Percentiles rank a stretch among this genome's conserved stretches.
Conservation (phyloP, 1,139 yeast species). For the Geotrichum reessii region DNA sequence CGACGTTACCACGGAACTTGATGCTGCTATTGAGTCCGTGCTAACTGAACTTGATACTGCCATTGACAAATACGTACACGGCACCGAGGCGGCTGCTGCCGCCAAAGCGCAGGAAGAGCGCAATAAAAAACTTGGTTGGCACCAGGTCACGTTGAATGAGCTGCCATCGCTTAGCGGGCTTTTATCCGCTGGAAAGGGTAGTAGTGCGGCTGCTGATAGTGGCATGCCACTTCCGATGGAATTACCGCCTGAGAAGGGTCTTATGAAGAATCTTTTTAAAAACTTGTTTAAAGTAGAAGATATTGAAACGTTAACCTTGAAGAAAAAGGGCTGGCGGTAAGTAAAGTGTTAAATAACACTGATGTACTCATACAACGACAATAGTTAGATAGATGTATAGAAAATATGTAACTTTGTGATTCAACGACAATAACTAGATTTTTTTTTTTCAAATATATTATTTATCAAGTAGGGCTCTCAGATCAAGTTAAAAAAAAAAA, state of each 20-base stretch:
- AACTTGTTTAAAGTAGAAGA: slow-evolving; percentile 24
- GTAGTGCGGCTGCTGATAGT: background rate
- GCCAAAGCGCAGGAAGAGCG: background rate
- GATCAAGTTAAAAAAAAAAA: too few relatives aligned
- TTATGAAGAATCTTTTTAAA: slow-evolving; percentile 33
- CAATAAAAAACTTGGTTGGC: background rate
- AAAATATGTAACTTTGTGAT: too few relatives aligned
- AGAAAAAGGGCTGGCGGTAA: background rate
- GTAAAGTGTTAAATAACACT: too few relatives aligned
- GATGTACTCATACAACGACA: too few relatives aligned
- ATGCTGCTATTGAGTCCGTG: background rate
- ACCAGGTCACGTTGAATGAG: background rate
- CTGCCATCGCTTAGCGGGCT: background rate
- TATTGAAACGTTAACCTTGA: slow-evolving; percentile 13
- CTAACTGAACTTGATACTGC: background rate
- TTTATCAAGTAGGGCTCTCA: too few relatives aligned
- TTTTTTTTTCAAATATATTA: too few relatives aligned
- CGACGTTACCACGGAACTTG: slow-evolving; percentile 47
- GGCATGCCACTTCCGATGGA: slow-evolving; percentile 1
- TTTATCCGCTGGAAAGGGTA: background rate
- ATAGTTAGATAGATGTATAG: too few relatives aligned
- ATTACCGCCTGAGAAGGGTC: slow-evolving; percentile 28
- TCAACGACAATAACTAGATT: too few relatives aligned
- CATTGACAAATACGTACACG: background rate
- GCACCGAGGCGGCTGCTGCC: background rate